A percentile compares a stretch with the other conserved stretches of the same genome.
These are phyloP conservation scores for Dactylellina haptotyla DNA, from an alignment of 2,329 filamentous ascomycete species.

Conservation along the genomic window DNA sequence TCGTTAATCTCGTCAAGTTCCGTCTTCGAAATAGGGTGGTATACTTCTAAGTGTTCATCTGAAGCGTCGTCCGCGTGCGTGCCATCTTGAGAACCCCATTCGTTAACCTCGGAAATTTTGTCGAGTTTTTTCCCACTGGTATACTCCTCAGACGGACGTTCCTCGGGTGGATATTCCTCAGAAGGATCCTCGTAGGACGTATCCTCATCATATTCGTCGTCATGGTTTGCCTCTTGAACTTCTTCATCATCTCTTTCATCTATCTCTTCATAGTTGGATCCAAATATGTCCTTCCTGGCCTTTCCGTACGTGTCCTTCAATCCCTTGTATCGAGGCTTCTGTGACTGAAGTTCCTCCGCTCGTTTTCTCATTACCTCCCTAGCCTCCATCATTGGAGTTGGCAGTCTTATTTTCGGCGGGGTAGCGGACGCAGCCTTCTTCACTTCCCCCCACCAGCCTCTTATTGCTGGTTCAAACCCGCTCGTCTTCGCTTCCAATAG, in stretches of 20 bases:
- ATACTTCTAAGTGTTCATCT: not conserved
- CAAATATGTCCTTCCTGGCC: not conserved
- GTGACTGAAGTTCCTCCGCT: too few species aligned
- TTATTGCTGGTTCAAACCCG: conserved; percentile 17
- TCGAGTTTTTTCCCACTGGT: too few species aligned
- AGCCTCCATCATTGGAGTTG: too few species aligned
- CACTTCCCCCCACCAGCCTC: not conserved
- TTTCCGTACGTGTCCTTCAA: conserved; percentile 9
- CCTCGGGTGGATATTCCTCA: not conserved
- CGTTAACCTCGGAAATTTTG: too few species aligned
- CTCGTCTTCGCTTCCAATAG: not conserved
- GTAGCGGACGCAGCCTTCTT: not conserved
- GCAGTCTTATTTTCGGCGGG: not conserved
- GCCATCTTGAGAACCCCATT: too few species aligned
- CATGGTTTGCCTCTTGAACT: not conserved
- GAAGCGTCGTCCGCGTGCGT: not conserved
- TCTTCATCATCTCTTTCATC: conserved; percentile 3
- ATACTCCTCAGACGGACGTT: not conserved
- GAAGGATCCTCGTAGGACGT: not conserved
- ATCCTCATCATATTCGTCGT: not conserved
- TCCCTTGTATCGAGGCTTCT: too few species aligned
- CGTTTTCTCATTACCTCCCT: too few species aligned
- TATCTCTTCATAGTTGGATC: not conserved
- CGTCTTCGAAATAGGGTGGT: not conserved
- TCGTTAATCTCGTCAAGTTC: not conserved